Base-by-base conservation (phyloP, 2,329 filamentous ascomycete genomes). In the Penicillium sp. region DNA sequence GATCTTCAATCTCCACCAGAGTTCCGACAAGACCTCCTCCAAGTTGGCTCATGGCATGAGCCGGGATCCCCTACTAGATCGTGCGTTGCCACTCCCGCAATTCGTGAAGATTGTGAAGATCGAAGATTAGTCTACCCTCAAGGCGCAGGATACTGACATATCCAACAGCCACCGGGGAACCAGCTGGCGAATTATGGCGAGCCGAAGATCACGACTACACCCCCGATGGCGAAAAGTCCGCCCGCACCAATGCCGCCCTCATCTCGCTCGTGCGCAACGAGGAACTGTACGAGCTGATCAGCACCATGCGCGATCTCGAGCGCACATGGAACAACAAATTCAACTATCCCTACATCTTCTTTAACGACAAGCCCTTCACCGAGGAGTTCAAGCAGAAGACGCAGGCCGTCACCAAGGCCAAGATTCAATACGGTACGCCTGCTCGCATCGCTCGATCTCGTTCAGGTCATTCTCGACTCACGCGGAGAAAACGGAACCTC, bases 341-440 rank as follows among this genome's bases (percentile, higher is more conserved):
- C 86, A 99, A 99, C 81, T 99, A 99, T 74, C 95, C 95, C 0
- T 99, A 95, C 92, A 97, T 92, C 8, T 99, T 99, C 76, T 96
- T 99, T 84, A 99, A 99, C 79, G 94, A 99, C 72, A 88, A 91
- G 54, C 91, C 91, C 15, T 99, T 99, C 73, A 88, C 90, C 2
- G 90, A 95, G 15, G 93, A 98, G 70, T 99, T 99, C 82, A 98
- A 96, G 80, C 82, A 81, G 70, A 86, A 85, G 76, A 98, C 93
- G 0, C 82, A 84, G 63, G 91, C 88, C 31, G 88, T 86, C 53
- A 98, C 94, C 17, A 96, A 96, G 67, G 95, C 94, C 49, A 88
- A 96, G 75, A 91, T 90, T 71, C 85, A 84, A 76, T 97, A 95
- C 74, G 91, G 90, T 93, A 84, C 59, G 57, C 11, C 50, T 37